Base-by-base conservation (phyloP, 2,329 filamentous ascomycete genomes). In the Fusarium haematococcum region DNA sequence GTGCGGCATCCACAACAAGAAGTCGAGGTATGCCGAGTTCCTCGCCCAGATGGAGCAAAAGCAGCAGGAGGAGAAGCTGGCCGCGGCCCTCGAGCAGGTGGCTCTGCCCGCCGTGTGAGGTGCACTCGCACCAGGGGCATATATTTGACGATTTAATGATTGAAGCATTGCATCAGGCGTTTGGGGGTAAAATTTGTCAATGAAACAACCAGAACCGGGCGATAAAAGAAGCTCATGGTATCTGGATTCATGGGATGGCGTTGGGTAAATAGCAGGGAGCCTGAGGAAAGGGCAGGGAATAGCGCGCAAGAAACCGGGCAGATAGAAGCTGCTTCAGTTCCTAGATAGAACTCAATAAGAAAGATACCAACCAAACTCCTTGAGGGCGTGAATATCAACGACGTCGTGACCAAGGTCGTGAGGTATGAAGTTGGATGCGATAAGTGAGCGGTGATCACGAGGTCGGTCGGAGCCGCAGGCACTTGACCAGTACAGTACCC, bases 1-100 rank as follows among this genome's bases (percentile, higher is more conserved):
- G 87, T 99, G 97, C 83, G 97, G 97, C 57, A 98, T 99, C 81
- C 97, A 99, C 90, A 98, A 98, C 88, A 97, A 97, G 85, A 93
- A 95, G 83, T 97, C 94, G 68, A 92, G 95, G 77, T 99, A 98
- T 80, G 94, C 95, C 13, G 91, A 95, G 84, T 98, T 93, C 84
- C 85, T 97, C 65, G 88, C 89, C 79, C 91, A 95, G 70, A 90
- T 93, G 83, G 92, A 95, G 81, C 85, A 88, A 80, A 92, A 94
- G 86, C 86, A 88, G 74, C 87, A 91, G 76, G 89, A 91, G 73
- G 77, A 81, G 62, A 77, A 81, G 63, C 73, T 79, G 30, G 70
- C 79, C n/a, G 76, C 77, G 37, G 78, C 78, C n/a, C 74, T 79
- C 14, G 75, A 79, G 58, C 73, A 79, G 70, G 78, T 78, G 25